Percentiles rank a stretch among this genome's conserved stretches.
These are phyloP conservation scores for Globisporangium paddicum DNA, from an alignment of 352 stramenopile genomes.

Conservation along the genomic window DNA sequence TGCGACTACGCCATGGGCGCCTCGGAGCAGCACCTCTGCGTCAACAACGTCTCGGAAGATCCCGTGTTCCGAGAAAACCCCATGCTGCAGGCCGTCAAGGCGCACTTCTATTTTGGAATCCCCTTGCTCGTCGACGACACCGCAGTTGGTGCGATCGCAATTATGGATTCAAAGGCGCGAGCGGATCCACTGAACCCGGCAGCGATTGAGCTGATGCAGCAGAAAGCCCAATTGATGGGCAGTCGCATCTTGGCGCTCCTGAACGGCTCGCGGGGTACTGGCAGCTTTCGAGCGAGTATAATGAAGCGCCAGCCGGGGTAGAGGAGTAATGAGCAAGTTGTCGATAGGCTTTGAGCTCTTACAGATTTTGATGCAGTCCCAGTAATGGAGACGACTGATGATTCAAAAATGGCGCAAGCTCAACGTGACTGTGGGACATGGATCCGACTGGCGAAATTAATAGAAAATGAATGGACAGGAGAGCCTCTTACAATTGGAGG, in stretches of 20 bases:
- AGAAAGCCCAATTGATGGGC: slow-evolving; percentile 7
- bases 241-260: slow-evolving; percentile 6
- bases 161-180: slow-evolving; percentile 15
- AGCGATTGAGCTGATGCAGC: slow-evolving; percentile 3
- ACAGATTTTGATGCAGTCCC: not conserved
- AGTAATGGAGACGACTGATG: not conserved
- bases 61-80: slow-evolving; percentile 20
- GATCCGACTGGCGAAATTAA: not conserved
- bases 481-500: no score
- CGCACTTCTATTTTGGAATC: slow-evolving; percentile 19
- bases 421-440: not conserved
- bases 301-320: slow-evolving; percentile 8
- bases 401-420: not conserved
- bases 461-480: not conserved
- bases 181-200: not conserved
- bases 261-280: no score
- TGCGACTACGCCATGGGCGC: slow-evolving; percentile 20
- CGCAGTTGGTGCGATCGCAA: slow-evolving; percentile 17
- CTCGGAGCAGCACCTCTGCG: slow-evolving; percentile 9
- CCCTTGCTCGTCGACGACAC: slow-evolving; percentile 11
- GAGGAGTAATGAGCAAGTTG: not conserved
- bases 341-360: not conserved
- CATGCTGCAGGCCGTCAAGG: slow-evolving; percentile 16
- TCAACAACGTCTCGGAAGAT: slow-evolving; percentile 6
- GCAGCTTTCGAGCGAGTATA: not conserved